Evolutionary conservation across 345 rosid species (phyloP).

Genomic region (Syzygium oleosum): DNA sequence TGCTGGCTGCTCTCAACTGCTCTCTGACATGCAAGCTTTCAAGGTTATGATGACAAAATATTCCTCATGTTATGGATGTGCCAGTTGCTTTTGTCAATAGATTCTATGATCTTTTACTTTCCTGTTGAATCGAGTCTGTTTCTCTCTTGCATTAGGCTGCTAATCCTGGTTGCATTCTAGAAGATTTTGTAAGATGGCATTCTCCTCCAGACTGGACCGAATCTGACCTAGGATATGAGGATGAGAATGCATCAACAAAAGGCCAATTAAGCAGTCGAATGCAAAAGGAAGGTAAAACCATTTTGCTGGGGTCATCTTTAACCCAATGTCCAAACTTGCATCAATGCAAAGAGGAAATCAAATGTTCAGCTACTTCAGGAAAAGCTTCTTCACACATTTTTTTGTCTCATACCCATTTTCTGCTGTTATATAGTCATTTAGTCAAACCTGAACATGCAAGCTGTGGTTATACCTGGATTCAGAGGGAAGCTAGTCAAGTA

Average conservation of each 20-base stretch:
- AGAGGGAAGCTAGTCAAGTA: not conserved
- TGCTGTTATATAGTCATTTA: not conserved
- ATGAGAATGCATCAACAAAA: conserved; percentile 26
- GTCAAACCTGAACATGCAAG: not conserved
- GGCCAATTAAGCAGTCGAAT: conserved; percentile 91
- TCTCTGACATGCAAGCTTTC: conserved; percentile 99
- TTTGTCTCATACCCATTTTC: not conserved
- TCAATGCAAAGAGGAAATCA: not conserved
- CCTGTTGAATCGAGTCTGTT: not conserved
- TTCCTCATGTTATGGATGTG: not conserved
- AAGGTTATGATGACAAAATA: conserved; percentile 35
- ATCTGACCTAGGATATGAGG: conserved; percentile 35
- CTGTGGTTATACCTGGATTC: not conserved
- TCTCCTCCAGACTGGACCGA: conserved; percentile 99
- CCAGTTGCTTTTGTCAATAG: not conserved
- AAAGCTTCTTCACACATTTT: not conserved
- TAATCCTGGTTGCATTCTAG: conserved; percentile 95
- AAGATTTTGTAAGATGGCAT: conserved; percentile 99
- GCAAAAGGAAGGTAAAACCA: conserved; percentile 75
- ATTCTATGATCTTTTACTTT: not conserved
- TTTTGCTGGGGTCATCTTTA: not conserved
- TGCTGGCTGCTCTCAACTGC: conserved; percentile 98
- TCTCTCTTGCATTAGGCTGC: conserved; percentile 55
- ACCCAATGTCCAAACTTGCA: not conserved
- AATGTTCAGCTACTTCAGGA: not conserved